Base-by-base conservation (phyloP, 2,329 filamentous ascomycete genomes). In the Pseudocercospora fuligena region DNA sequence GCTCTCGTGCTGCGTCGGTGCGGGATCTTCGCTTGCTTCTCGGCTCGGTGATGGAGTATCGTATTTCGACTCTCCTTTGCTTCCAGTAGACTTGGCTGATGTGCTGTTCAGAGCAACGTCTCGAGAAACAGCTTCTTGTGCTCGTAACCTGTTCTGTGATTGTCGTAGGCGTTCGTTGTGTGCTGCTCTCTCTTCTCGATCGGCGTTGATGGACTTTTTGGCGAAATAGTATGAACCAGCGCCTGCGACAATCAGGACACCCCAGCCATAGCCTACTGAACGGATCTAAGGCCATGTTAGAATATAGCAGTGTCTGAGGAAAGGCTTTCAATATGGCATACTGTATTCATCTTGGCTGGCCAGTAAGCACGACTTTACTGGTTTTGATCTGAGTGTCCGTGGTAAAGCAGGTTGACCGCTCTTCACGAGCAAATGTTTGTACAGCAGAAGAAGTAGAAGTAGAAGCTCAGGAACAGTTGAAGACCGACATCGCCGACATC, bases 141-240 rank as follows among this genome's bases (percentile, higher is more conserved):
- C 67, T 53, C 72, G 67, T 61, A 73, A 63, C 40, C 71, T 61
- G 54, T 76, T 71, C 12, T 67, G 67, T 19, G 71, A 66, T 40
- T 72, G 68, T 64, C 75, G 73, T 73, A 85, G 86, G 82, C 86
- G 90, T 82, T 90, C 89, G 73, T 88, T 86, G 68, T 91, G 89
- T 73, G 91, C 87, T 71, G 91, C 87, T 75, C 92, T 88, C 67
- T 88, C 83, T 68, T 87, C 85, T 70, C 94, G 92, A 80, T 97
- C 93, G 73, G 92, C 92, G 78, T 97, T 97, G 86, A 99, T 97
- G 79, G 90, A 90, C 77, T 88, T 87, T 86, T 99, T 99, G 70
- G 95, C 95, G 79, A 97, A 97, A 84, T 92, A 93, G 85, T 98
- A 99, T 75, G 94, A 93, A 70, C 90, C 92, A 71, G 89, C 95